Evolutionary conservation across 345 rosid genomes (phyloP).

Genomic region (Pugionium cornutum): DNA sequence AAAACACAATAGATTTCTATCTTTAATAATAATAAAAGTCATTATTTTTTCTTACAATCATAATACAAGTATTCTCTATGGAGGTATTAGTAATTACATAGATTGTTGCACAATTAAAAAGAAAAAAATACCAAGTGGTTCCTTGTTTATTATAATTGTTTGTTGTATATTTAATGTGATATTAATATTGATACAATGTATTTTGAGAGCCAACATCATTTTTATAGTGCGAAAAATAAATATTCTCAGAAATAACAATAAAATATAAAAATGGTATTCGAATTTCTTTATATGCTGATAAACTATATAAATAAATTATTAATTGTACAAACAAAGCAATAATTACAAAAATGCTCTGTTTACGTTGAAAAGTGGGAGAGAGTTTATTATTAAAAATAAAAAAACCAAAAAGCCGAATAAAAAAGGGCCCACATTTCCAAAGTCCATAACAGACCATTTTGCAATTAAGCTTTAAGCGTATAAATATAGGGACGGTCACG

Average conservation of each 20-base stretch:
- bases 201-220: neutral
- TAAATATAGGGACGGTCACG: neutral
- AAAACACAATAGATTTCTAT: neutral
- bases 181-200: neutral
- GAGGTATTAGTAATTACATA: neutral
- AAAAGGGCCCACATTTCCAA: neutral
- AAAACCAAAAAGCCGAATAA: neutral
- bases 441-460: constrained; percentile 13
- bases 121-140: too few species aligned
- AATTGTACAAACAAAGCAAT: neutral
- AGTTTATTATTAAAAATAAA: too few species aligned
- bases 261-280: constrained; percentile 1
- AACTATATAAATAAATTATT: neutral
- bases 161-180: too few species aligned
- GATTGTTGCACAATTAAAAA: too few species aligned
- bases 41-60: neutral
- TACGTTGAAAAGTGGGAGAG: constrained; percentile 27
- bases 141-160: too few species aligned
- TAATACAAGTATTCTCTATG: neutral
- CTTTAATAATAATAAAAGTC: neutral
- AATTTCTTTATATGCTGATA: neutral
- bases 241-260: neutral
- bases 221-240: too few species aligned
- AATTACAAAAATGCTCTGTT: neutral
- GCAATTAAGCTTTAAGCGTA: neutral